Evolutionary conservation across 352 stramenopile species (phyloP).

Genomic region (Chrysophaeum taylorii): DNA sequence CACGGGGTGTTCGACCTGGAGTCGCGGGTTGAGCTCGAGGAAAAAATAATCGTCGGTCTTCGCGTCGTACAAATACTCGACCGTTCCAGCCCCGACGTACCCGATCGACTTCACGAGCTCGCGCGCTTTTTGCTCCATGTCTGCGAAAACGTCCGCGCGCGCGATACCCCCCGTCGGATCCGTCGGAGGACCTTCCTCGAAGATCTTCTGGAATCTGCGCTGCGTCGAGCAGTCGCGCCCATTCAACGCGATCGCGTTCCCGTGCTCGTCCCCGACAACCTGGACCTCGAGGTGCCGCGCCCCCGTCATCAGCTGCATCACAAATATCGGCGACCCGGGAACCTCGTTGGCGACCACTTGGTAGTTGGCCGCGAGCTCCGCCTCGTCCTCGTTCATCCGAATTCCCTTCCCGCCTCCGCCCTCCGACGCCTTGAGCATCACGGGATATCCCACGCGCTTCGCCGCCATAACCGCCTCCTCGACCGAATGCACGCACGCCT

Average conservation of each 20-base stretch:
- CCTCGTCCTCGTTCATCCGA: conserved; percentile 78
- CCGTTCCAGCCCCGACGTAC: conserved; percentile 96
- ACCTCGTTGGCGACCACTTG: conserved; percentile 94
- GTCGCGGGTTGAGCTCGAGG: conserved; percentile 97
- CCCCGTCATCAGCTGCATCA: conserved; percentile 97
- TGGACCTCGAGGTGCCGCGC: conserved; percentile 98
- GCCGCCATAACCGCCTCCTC: conserved; percentile 87
- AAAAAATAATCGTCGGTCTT: conserved; percentile 93
- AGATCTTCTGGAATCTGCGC: conserved; percentile 99
- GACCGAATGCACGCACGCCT: conserved; percentile 77
- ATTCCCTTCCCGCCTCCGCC: conserved; percentile 98
- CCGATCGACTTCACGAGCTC: conserved; percentile 93
- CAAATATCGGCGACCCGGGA: conserved; percentile 95
- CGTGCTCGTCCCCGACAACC: conserved; percentile 97
- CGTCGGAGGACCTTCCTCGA: conserved; percentile 73
- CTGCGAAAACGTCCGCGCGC: conserved; percentile 81
- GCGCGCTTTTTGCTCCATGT: conserved; percentile 97
- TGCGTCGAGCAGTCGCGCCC: conserved; percentile 97
- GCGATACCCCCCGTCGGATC: conserved; percentile 55
- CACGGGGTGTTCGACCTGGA: conserved; percentile 99
- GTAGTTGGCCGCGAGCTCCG: conserved; percentile 68
- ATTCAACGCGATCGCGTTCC: conserved; percentile 95
- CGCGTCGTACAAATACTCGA: conserved; percentile 98
- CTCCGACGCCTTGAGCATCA: conserved; percentile 99
- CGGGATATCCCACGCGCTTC: conserved; percentile 91